Base-by-base conservation (phyloP, 495 filamentous ascomycete species). In the Trichoderma reesei region DNA sequence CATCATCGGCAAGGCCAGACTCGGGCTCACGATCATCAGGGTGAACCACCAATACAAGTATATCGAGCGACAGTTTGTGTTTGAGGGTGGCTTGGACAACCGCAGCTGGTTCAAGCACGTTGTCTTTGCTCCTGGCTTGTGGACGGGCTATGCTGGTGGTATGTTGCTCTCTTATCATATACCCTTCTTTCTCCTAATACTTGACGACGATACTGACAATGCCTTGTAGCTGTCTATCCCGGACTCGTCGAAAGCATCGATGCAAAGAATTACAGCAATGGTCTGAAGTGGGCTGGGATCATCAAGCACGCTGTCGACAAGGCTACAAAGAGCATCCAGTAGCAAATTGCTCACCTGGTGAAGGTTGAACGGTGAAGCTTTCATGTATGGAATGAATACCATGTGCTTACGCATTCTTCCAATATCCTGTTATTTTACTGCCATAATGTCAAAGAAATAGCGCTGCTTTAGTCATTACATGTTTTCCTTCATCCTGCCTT, bases 41-140 rank as follows among this genome's bases (percentile, higher is more conserved):
- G 82, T 80, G 5, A 94, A 93, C 68, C 76, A 77, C 56, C 83
- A 85, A 67, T 87, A 91, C 78, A 89, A 88, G 69, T 83, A 80
- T 31, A 85, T 98, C 62, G 94, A 98, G 71, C 85, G 88, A 3
- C 74, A 90, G 73, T 84, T 98, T 64, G 73, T 97, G 62, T 91
- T 96, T 71, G 72, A 89, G 60, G 74, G 82, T 41, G 92, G 93
- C 33, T 78, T 95, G 75, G 91, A 92, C 62, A 87, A 88, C 41
- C 81, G 94, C 65, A 83, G 88, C 42, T 96, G 96, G 82, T 98
- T 92, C 75, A 96, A 96, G 75, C 95, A 98, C 74, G 84, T 96
- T 54, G 78, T 98, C 48, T 95, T 92, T 73, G 92, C 88, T 0
- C 94, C 94, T 33, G 85, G 91, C 1, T 68, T 91, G 46, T 96